Base-by-base conservation (phyloP, 371 early-diverging fungal genomes). In the Caulochytrium protostelioides region DNA sequence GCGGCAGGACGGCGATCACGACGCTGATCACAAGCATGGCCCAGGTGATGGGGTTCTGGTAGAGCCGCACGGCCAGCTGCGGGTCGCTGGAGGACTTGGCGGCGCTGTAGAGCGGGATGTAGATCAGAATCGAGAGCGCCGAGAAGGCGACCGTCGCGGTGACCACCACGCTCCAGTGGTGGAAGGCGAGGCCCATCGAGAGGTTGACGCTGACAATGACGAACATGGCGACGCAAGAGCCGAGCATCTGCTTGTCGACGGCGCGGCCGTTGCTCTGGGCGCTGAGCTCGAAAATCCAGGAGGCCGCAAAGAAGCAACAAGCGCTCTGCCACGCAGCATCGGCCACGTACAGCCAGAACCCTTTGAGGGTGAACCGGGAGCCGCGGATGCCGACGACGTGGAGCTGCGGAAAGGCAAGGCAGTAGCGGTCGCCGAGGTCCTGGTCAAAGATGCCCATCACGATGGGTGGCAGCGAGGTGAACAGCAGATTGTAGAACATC, bases 161-260 rank as follows among this genome's bases (percentile, higher is more conserved):
- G 4, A 59, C n/a, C 1, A 52, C 50, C 14, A 54, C 25, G 28
- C 38, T 75, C 70, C 80, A 86, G 35, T 68, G 64, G 41, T 65
- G 63, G 43, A 72, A 68, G 36, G 74, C 78, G 38, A 78, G 37
- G 10, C 62, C 73, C 25, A 82, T 74, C 55, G 75, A 81, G 25
- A 83, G 44, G 51, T 87, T 90, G 40, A 74, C 78, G 4, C 69
- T 70, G 13, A 74, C 59, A 8, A 87, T 73, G 15, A 73, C 67
- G 16, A 71, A 49, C 30, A 73, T 65, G 0, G 84, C 75, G 2
- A 83, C 65, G 25, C 73, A 42, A 2, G 83, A 79, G 30, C 86
- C 82, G 29, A 83, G 49, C 28, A 74, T 69, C 33, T 75, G 67
- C 31, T 70, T 44, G 44, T 74, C 72, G 13, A 59, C 57, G 27